Conservation (phyloP, 768 basidiomycete species). For the Amanita molliuscula region DNA sequence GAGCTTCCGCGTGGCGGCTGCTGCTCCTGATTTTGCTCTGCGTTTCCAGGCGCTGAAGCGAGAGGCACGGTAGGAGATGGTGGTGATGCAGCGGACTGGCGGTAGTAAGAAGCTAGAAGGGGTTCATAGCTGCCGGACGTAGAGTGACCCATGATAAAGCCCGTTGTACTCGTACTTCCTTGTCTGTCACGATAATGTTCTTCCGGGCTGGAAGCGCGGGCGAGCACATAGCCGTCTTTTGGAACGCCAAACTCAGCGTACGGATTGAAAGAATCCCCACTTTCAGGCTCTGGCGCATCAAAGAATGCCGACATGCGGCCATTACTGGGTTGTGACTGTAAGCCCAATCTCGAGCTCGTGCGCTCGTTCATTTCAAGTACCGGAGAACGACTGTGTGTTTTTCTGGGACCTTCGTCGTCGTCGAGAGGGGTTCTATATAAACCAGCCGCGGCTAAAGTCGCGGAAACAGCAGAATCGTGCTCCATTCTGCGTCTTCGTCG, state of each 20-base stretch:
- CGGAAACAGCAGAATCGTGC: slow-evolving; percentile 62
- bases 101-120: slow-evolving; percentile 36
- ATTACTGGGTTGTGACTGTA: slow-evolving; percentile 13
- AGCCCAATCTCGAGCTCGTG: slow-evolving; percentile 24
- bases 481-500: slow-evolving; percentile 52
- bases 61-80: slow-evolving; percentile 2
- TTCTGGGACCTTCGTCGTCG: slow-evolving; percentile 38
- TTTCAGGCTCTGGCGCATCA: slow-evolving; percentile 24
- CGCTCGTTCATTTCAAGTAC: slow-evolving; percentile 32
- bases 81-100: background rate
- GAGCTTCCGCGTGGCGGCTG: slow-evolving; percentile 9
- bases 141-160: slow-evolving; percentile 24
- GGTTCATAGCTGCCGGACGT: slow-evolving; percentile 52
- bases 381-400: slow-evolving; percentile 16
- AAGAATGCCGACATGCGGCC: slow-evolving; percentile 26
- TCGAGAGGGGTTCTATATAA: slow-evolving; percentile 58
- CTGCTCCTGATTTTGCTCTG: background rate
- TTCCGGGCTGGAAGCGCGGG: slow-evolving; percentile 30
- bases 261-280: slow-evolving; percentile 36
- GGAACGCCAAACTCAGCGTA: slow-evolving; percentile 36
- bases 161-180: slow-evolving; percentile 18
- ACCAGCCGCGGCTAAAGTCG: slow-evolving; percentile 62
- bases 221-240: slow-evolving; percentile 32
- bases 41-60: background rate
- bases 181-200: slow-evolving; percentile 23